Evolutionary conservation across 23 red algal species (phyloP).

Genomic region (Gracilaria gracilis): DNA sequence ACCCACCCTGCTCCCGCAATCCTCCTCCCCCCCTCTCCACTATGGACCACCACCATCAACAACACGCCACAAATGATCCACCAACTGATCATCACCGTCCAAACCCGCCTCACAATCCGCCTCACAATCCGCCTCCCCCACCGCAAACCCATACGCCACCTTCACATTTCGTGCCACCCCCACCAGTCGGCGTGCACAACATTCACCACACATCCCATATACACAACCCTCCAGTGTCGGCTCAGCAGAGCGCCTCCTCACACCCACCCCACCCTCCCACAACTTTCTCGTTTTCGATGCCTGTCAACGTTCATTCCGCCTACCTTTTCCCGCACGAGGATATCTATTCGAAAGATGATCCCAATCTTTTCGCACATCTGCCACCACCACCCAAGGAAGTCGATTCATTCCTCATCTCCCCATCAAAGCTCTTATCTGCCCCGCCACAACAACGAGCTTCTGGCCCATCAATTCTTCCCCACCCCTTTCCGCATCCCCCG

Average conservation of each 20-base stretch:
- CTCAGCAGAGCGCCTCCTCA: not conserved
- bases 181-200: not conserved
- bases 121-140: conserved; percentile 2
- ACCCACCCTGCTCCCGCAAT: not conserved
- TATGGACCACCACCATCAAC: conserved; percentile 27
- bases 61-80: not conserved
- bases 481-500: conserved; percentile 12
- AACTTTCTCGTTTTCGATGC: conserved; percentile 10
- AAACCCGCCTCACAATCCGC: not conserved
- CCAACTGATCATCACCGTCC: conserved; percentile 1
- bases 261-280: not conserved
- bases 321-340: conserved; percentile 34
- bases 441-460: not conserved
- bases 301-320: conserved; percentile 27
- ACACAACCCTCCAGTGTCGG: not conserved
- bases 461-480: not conserved
- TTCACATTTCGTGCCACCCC: not conserved
- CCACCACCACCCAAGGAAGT: conserved; percentile 10
- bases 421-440: conserved; percentile 8
- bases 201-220: not conserved
- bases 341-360: conserved; percentile 34
- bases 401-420: conserved; percentile 36
- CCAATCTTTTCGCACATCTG: conserved; percentile 17
- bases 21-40: not conserved
- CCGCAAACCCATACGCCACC: not conserved